A percentile compares a stretch with the other conserved stretches of the same genome.
These are phyloP conservation scores for Trichoderma arundinaceum DNA, from an alignment of 2,329 filamentous ascomycete genomes.

Conservation along the genomic window DNA sequence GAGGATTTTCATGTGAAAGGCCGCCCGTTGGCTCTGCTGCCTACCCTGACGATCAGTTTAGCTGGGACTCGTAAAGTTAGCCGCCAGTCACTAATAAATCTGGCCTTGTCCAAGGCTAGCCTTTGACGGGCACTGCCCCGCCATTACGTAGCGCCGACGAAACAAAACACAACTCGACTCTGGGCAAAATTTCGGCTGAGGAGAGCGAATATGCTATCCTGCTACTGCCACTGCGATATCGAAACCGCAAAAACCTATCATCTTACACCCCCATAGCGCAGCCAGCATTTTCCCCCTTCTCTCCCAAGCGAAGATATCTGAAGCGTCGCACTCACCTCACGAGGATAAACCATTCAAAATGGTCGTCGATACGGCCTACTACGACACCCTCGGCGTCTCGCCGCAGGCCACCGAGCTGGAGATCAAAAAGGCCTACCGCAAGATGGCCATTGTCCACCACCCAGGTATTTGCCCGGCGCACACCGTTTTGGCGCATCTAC, in stretches of 20 bases:
- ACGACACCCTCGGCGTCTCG: slow-evolving; percentile 83
- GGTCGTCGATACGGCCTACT: slow-evolving; percentile 89
- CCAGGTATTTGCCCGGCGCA: slow-evolving; percentile 62
- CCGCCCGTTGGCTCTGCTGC: not conserved
- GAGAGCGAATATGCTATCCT: slow-evolving; percentile 30
- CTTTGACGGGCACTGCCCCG: slow-evolving; percentile 42
- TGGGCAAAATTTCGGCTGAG: slow-evolving; percentile 32
- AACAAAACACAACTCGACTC: not conserved
- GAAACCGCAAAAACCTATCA: not conserved
- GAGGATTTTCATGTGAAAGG: too few relatives aligned
- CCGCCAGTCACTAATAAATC: not conserved
- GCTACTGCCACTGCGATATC: not conserved
- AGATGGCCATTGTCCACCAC: slow-evolving; percentile 91
- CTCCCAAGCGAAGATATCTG: not conserved
- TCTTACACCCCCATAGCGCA: slow-evolving; percentile 9
- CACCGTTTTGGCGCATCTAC: slow-evolving; percentile 18
- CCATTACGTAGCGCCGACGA: slow-evolving; percentile 43
- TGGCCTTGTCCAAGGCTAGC: not conserved
- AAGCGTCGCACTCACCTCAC: not conserved
- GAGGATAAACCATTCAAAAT: slow-evolving; percentile 54
- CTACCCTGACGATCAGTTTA: not conserved
- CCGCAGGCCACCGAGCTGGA: slow-evolving; percentile 87
- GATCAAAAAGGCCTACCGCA: slow-evolving; percentile 97
- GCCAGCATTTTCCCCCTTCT: slow-evolving; percentile 1
- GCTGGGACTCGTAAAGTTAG: not conserved